Conservation (phyloP, 2,329 filamentous ascomycete species). For the Penicillium italicum region DNA sequence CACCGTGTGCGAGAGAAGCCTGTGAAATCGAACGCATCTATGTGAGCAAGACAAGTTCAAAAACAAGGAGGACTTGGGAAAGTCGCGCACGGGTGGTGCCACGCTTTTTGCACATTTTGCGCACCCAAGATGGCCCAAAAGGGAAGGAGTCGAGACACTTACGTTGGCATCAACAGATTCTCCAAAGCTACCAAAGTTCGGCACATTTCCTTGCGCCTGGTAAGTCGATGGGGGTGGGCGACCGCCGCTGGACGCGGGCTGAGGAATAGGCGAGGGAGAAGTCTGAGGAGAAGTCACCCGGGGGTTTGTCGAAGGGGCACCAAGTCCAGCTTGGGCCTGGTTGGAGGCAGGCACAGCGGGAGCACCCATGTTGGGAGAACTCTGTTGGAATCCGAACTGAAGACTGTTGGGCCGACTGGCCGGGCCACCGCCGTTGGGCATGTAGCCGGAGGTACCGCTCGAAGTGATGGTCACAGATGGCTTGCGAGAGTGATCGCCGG, state of each 20-base stretch:
- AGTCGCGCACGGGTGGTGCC: not conserved
- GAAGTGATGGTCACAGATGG: slow-evolving; percentile 88
- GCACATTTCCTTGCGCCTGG: slow-evolving; percentile 65
- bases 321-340: slow-evolving; percentile 41
- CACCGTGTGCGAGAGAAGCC: slow-evolving; percentile 57
- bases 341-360: slow-evolving; percentile 46
- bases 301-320: slow-evolving; percentile 58
- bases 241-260: slow-evolving; percentile 77
- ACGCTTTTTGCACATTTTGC: not conserved
- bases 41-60: slow-evolving; percentile 36
- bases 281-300: slow-evolving; percentile 78
- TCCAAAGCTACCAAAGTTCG: slow-evolving; percentile 78
- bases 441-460: slow-evolving; percentile 70
- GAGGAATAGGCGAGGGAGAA: slow-evolving; percentile 90
- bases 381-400: slow-evolving; percentile 74
- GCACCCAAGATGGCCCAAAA: not conserved
- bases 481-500: slow-evolving; percentile 73
- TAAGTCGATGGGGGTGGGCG: slow-evolving; percentile 77
- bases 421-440: slow-evolving; percentile 73
- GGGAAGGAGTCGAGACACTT: slow-evolving; percentile 39
- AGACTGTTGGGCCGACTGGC: slow-evolving; percentile 58
- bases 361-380: slow-evolving; percentile 61
- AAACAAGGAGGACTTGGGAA: not conserved
- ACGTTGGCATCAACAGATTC: slow-evolving; percentile 67
- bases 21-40: slow-evolving; percentile 67